Conservation (phyloP, 192 early-diverging fungal genomes). For the Fimicolochytrium jonesii region DNA sequence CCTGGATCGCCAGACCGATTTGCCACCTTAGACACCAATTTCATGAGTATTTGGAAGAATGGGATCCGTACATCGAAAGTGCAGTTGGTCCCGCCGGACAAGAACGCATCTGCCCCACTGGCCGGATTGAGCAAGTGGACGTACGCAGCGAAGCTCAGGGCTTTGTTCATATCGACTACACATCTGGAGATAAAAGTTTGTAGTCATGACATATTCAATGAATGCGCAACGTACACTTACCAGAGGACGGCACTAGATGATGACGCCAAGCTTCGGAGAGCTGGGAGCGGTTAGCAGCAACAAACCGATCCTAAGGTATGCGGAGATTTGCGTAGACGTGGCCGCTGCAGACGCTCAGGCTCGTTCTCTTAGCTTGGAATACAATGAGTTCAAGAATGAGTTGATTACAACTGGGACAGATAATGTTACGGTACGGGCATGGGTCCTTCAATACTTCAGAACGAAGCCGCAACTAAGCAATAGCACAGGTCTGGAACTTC, state of each 20-base stretch:
- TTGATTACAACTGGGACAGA: constrained; percentile 43
- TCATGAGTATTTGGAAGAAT: constrained; percentile 31
- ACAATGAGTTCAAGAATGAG: constrained; percentile 32
- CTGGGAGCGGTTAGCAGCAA: constrained; percentile 32
- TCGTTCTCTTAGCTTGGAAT: constrained; percentile 33
- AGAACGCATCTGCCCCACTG: constrained; percentile 18
- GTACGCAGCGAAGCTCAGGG: constrained; percentile 35
- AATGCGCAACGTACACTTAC: background rate
- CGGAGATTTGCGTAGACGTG: background rate
- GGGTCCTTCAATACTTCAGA: background rate
- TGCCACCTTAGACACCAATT: constrained; percentile 35
- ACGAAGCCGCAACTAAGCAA: background rate
- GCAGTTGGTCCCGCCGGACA: constrained; percentile 19
- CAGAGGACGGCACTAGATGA: constrained; percentile 26
- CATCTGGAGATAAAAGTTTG: constrained; percentile 44
- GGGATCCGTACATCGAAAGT: constrained; percentile 18
- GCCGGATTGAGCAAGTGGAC: constrained; percentile 41
- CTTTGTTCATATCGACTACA: constrained; percentile 35
- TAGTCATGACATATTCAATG: background rate
- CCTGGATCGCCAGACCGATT: constrained; percentile 32
- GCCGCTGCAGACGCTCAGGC: background rate
- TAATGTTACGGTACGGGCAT: constrained; percentile 31
- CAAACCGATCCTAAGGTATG: constrained; percentile 47
- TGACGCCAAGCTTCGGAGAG: constrained; percentile 37
- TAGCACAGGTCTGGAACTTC: constrained; percentile 35